phyloP scores from a whole-genome alignment of 2,329 filamentous ascomycete species.

The Verticillium dahliae region DNA sequence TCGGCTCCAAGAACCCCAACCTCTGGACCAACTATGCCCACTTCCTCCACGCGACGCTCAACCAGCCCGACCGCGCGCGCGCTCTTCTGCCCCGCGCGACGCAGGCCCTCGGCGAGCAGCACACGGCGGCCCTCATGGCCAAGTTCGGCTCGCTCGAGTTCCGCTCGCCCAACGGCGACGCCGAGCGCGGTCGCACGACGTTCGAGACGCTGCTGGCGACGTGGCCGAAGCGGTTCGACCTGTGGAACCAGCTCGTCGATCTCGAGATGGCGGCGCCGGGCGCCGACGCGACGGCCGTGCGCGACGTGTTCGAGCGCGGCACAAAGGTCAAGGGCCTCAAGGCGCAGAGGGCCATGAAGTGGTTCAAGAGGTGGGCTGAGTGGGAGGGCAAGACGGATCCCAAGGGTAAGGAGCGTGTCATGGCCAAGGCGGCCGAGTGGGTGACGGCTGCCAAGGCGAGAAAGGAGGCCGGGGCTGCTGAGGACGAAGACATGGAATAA shows the following conservation, averaged over 20 bases:
- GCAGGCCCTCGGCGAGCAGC: conserved; percentile 67
- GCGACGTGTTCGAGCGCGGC: conserved; percentile 79
- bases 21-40: conserved; percentile 94
- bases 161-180: conserved; percentile 71
- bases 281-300: conserved; percentile 51
- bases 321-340: conserved; percentile 65
- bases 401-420: conserved; percentile 62
- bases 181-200: conserved; percentile 88
- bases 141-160: conserved; percentile 93
- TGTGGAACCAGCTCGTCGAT: conserved; percentile 90
- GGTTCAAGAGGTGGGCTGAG: conserved; percentile 87
- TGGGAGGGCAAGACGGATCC: conserved; percentile 61
- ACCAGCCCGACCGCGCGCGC: conserved; percentile 66
- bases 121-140: conserved; percentile 63
- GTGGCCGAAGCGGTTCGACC: conserved; percentile 82
- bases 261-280: conserved; percentile 64
- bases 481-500: conserved; percentile 14
- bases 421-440: conserved; percentile 66
- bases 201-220: conserved; percentile 82
- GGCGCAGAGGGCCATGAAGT: conserved; percentile 72
- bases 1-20: conserved; percentile 69
- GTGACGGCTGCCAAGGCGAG: conserved; percentile 45
- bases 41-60: conserved; percentile 74
- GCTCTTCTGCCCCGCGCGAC: conserved; percentile 75
- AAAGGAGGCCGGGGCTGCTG: conserved; percentile 29